A percentile compares a stretch with the other conserved stretches of the same genome.
Evolutionary conservation across 2,329 filamentous ascomycete genomes (phyloP).

Genomic region (Bipolaris gigantea): DNA sequence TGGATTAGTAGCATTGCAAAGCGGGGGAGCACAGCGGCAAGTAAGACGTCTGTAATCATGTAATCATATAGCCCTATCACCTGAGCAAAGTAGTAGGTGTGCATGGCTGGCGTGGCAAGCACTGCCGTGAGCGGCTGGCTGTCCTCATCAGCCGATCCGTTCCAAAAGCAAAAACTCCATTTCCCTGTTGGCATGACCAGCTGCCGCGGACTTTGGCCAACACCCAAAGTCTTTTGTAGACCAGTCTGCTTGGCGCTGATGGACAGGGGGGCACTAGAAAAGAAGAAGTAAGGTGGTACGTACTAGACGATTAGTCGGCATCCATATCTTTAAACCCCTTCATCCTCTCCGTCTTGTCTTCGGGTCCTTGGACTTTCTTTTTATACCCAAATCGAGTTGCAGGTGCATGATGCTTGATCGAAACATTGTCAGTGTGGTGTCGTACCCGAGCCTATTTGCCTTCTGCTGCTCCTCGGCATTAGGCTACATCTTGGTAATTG

Average conservation of each 20-base stretch:
- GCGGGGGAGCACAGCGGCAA: too few relatives aligned
- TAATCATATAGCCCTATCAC: neutral
- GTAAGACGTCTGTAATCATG: neutral
- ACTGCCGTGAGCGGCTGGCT: conserved; percentile 5
- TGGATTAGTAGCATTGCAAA: neutral
- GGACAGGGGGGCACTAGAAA: neutral
- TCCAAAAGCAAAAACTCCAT: conserved; percentile 10
- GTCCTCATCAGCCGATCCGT: neutral
- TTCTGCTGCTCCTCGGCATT: conserved; percentile 4
- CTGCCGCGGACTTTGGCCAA: neutral
- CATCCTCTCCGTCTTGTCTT: conserved; percentile 4
- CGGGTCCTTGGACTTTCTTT: neutral
- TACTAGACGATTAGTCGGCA: neutral
- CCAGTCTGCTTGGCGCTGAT: conserved; percentile 4
- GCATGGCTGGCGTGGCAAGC: conserved; percentile 1
- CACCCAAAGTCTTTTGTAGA: neutral
- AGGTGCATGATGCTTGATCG: conserved; percentile 8
- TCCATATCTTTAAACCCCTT: conserved; percentile 5
- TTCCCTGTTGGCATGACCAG: conserved; percentile 1
- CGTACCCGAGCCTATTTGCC: conserved; percentile 7
- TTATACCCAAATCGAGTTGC: conserved; percentile 2
- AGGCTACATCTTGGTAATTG: conserved; percentile 10
- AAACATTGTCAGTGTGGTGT: neutral
- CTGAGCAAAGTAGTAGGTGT: neutral
- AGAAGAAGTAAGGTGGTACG: neutral